A percentile compares a stretch with the other conserved stretches of the same genome.
Conservation (phyloP, 176 grass and related monocot genomes). For the Avena eriantha region DNA sequence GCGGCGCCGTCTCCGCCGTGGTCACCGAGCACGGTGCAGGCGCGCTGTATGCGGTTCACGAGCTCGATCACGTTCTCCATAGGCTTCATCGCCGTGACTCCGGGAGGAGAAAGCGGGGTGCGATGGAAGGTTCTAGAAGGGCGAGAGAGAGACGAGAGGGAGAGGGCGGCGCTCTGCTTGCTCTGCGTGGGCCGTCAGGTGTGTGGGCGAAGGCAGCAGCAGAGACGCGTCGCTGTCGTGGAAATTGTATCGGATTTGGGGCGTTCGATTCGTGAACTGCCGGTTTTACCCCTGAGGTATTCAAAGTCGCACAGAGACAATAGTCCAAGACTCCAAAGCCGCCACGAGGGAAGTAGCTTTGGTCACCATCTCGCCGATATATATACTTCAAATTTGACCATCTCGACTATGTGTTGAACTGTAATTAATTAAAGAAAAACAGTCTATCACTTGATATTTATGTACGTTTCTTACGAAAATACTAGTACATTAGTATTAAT, state of each 20-base stretch:
- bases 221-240: constrained; percentile 30
- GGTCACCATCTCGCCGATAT: no score
- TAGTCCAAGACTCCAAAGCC: constrained; percentile 15
- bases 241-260: constrained; percentile 4
- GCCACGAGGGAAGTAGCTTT: background rate
- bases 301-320: background rate
- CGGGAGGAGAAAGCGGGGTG: background rate
- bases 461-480: background rate
- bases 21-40: constrained; percentile 95
- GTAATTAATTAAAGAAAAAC: background rate
- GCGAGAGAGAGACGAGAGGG: background rate
- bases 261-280: background rate
- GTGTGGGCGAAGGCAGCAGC: background rate
- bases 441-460: background rate
- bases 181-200: constrained; percentile 3
- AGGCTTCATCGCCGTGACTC: constrained; percentile 59
- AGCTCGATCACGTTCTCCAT: constrained; percentile 93
- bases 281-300: constrained; percentile 39
- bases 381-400: background rate
- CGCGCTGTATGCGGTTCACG: constrained; percentile 94
- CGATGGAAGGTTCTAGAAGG: constrained; percentile 46
- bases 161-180: background rate
- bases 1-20: constrained; percentile 62
- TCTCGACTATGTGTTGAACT: background rate
- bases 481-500: no score